A percentile compares a stretch with the other conserved stretches of the same genome.
These are phyloP conservation scores for Fusarium poae DNA, from an alignment of 2,329 filamentous ascomycete genomes.

Conservation along the genomic window DNA sequence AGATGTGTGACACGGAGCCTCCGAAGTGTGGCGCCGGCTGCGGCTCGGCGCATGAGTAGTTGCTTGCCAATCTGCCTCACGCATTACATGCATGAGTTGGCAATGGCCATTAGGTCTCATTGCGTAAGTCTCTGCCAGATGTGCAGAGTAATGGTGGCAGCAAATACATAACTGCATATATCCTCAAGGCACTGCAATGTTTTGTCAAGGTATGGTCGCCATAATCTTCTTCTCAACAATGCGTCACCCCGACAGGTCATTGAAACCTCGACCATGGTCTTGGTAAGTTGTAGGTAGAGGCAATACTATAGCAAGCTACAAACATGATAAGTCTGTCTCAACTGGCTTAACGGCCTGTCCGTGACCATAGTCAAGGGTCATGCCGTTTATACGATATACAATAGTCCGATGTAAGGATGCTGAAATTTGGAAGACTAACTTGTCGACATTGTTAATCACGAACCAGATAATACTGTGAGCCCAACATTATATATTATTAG, in stretches of 20 bases:
- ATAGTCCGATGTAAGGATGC: neutral
- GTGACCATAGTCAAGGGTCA: neutral
- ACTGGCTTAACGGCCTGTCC: neutral
- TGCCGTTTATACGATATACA: neutral
- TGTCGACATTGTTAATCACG: neutral
- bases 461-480: neutral
- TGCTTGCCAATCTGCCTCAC: slow-evolving; percentile 4
- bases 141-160: neutral
- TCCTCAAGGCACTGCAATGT: neutral
- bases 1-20: slow-evolving; percentile 28
- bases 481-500: neutral
- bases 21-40: slow-evolving; percentile 32
- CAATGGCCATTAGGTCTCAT: neutral
- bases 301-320: neutral
- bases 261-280: neutral
- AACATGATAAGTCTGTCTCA: neutral
- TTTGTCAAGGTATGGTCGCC: neutral
- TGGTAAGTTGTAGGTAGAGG: neutral
- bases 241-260: neutral
- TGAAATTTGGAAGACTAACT: neutral
- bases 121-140: neutral
- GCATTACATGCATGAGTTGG: neutral
- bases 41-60: slow-evolving; percentile 28
- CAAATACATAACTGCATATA: neutral
- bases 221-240: neutral